Percentiles rank a stretch among this genome's conserved stretches.
These are phyloP conservation scores for Naegleria fowleri DNA, from an alignment of 208 protist genomes.

Conservation along the genomic window DNA sequence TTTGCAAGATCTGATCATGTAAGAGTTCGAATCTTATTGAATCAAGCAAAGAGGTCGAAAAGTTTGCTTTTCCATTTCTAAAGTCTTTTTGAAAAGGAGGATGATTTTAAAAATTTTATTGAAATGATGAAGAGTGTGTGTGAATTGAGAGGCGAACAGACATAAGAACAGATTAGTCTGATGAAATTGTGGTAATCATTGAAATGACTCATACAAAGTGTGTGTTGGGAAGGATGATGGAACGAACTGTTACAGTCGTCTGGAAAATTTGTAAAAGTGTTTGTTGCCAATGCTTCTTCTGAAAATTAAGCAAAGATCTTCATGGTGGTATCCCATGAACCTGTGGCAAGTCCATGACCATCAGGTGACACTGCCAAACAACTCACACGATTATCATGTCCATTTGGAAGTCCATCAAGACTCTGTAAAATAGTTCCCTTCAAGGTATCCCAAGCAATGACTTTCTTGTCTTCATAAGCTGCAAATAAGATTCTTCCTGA, in stretches of 20 bases:
- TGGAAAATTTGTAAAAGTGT: not conserved
- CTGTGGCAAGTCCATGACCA: conserved; percentile 71
- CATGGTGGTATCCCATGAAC: conserved; percentile 65
- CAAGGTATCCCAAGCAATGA: conserved; percentile 76
- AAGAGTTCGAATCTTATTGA: too few species aligned
- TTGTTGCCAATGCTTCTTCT: too few species aligned
- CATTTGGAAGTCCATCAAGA: conserved; percentile 23
- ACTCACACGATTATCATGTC: conserved; percentile 71
- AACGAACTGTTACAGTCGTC: not conserved
- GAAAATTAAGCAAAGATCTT: conserved; percentile 53
- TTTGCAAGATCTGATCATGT: too few species aligned
- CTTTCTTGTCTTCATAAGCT: conserved; percentile 73
- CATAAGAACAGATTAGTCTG: too few species aligned
- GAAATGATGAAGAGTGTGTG: too few species aligned
- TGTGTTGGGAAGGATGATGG: not conserved
- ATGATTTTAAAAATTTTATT: too few species aligned
- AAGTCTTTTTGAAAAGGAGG: too few species aligned
- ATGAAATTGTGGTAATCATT: too few species aligned
- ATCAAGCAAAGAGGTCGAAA: too few species aligned
- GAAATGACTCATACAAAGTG: too few species aligned
- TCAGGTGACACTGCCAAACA: conserved; percentile 60
- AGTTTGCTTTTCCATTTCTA: too few species aligned
- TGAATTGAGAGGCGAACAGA: too few species aligned
- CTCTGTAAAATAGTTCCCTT: conserved; percentile 51
- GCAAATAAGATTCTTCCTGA: conserved; percentile 56